These are phyloP conservation scores for Chamaenerion angustifolium DNA, from an alignment of 345 rosid species.

Conservation along the genomic window DNA sequence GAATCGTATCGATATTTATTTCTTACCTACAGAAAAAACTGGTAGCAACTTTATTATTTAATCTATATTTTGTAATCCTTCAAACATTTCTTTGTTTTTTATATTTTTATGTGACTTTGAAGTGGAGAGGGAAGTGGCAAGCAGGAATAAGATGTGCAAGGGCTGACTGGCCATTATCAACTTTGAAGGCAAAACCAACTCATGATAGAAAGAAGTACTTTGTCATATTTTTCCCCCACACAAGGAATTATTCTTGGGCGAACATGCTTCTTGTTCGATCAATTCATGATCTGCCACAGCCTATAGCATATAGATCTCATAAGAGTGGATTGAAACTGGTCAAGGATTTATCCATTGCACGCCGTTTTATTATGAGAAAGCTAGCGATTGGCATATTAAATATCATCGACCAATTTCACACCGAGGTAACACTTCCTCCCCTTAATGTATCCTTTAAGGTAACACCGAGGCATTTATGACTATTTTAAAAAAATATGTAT, in stretches of 20 bases:
- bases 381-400: constrained; percentile 80
- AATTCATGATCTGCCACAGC: constrained; percentile 71
- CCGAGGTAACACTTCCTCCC: constrained; percentile 30
- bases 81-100: neutral
- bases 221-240: constrained; percentile 84
- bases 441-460: neutral
- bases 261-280: constrained; percentile 78
- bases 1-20: no score
- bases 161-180: constrained; percentile 89
- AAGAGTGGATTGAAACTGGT: constrained; percentile 72
- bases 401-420: constrained; percentile 73
- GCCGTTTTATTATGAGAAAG: constrained; percentile 72
- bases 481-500: constrained; percentile 80
- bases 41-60: no score
- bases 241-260: constrained; percentile 96
- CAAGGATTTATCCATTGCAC: constrained; percentile 67
- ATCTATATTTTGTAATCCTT: no score
- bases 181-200: constrained; percentile 87
- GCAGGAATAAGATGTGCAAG: constrained; percentile 91
- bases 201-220: constrained; percentile 86
- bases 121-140: constrained; percentile 99
- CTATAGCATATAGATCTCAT: constrained; percentile 70
- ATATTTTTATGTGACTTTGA: neutral
- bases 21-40: no score
- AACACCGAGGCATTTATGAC: constrained; percentile 69